Conservation (phyloP, 1,284 basidiomycete genomes). For the Pseudozyma thailandica region DNA sequence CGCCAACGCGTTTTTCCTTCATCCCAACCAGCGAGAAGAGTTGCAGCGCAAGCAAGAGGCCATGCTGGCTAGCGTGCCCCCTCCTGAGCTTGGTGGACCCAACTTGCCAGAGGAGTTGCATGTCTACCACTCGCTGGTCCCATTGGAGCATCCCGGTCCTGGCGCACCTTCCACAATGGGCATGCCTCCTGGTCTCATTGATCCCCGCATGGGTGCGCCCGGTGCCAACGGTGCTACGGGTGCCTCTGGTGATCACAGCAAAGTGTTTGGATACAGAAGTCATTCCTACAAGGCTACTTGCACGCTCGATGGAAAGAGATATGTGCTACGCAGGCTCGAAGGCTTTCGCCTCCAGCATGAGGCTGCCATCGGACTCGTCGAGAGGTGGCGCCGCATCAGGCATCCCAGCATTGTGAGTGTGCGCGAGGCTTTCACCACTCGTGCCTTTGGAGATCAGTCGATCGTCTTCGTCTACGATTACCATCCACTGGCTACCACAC, state of each 20-base stretch:
- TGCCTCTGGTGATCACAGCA: slow-evolving; percentile 60
- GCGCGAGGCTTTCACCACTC: slow-evolving; percentile 93
- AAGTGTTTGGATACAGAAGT: slow-evolving; percentile 74
- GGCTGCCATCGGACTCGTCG: slow-evolving; percentile 82
- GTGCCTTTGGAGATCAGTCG: slow-evolving; percentile 85
- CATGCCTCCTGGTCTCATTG: slow-evolving; percentile 45
- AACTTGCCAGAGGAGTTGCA: slow-evolving; percentile 86
- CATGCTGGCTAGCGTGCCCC: slow-evolving; percentile 71
- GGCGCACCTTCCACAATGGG: slow-evolving; percentile 36
- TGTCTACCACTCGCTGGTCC: slow-evolving; percentile 87
- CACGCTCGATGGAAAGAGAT: slow-evolving; percentile 80
- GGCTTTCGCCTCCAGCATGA: slow-evolving; percentile 80
- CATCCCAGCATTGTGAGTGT: slow-evolving; percentile 89
- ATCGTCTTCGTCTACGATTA: slow-evolving; percentile 93
- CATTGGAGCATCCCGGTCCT: slow-evolving; percentile 73
- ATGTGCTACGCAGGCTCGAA: slow-evolving; percentile 84
- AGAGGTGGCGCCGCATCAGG: slow-evolving; percentile 84
- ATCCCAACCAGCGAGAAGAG: slow-evolving; percentile 79
- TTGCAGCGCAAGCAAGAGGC: slow-evolving; percentile 84
- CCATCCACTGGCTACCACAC: slow-evolving; percentile 83
- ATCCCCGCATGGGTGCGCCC: slow-evolving; percentile 56
- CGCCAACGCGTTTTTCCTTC: slow-evolving; percentile 74
- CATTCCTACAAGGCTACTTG: slow-evolving; percentile 85
- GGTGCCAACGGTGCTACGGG: slow-evolving; percentile 52
- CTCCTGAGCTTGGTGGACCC: slow-evolving; percentile 69